phyloP scores from a whole-genome alignment of 306 rosid species.

The Ormosia emarginata region DNA sequence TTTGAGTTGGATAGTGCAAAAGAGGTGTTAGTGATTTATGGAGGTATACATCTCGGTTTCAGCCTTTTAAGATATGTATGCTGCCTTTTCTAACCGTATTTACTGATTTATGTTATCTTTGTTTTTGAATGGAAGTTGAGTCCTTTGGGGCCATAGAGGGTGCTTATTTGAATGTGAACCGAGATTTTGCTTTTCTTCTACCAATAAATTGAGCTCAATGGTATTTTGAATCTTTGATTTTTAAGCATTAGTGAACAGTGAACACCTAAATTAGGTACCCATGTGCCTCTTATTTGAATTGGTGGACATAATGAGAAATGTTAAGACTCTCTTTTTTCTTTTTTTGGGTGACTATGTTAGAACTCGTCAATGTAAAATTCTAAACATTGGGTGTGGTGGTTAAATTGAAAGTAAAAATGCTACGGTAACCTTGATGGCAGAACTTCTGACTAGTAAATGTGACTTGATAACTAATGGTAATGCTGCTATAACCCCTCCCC shows the following conservation, averaged over 20 bases:
- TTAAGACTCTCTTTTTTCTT: neutral
- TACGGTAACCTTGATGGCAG: neutral
- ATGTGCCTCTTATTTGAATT: neutral
- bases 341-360: neutral
- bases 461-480: neutral
- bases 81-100: neutral
- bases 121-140: neutral
- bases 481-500: neutral
- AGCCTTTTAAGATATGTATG: neutral
- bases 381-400: neutral
- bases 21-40: neutral
- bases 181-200: neutral
- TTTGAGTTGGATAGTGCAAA: slow-evolving; percentile 16
- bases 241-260: neutral
- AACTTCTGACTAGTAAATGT: neutral
- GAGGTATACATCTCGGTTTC: neutral
- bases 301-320: neutral
- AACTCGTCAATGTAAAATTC: neutral
- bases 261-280: neutral
- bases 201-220: neutral
- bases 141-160: neutral
- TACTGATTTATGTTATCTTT: neutral
- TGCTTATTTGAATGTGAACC: slow-evolving; percentile 4
- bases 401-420: neutral
- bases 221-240: neutral